Conservation (phyloP, 495 filamentous ascomycete genomes). For the Extremus antarcticus region DNA sequence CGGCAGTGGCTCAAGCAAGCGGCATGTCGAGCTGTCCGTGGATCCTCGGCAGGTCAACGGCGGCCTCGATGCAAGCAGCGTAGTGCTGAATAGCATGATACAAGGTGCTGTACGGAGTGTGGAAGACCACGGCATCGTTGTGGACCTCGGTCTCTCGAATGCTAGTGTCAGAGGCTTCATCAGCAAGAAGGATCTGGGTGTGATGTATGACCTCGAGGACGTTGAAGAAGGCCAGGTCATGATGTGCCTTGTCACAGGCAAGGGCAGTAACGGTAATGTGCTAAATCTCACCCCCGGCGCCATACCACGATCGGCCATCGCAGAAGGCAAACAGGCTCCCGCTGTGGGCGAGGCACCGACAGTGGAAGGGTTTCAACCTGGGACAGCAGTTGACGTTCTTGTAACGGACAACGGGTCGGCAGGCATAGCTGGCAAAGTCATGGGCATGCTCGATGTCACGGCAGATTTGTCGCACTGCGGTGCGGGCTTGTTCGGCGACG, state of each 20-base stretch:
- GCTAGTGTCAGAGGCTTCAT: conserved; percentile 68
- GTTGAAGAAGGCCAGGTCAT: conserved; percentile 73
- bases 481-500: conserved; percentile 36
- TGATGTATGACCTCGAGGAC: conserved; percentile 43
- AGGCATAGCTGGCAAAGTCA: conserved; percentile 72
- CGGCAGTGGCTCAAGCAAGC: conserved; percentile 50
- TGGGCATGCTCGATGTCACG: conserved; percentile 81
- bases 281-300: conserved; percentile 74
- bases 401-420: conserved; percentile 55
- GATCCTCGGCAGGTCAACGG: conserved; percentile 64
- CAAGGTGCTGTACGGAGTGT: conserved; percentile 84
- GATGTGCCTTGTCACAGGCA: conserved; percentile 68
- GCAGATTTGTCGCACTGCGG: conserved; percentile 85
- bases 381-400: conserved; percentile 76
- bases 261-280: conserved; percentile 65
- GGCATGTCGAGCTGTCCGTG: conserved; percentile 73
- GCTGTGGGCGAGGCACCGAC: conserved; percentile 67
- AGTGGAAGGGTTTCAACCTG: conserved; percentile 80
- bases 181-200: conserved; percentile 70
- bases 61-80: conserved; percentile 55
- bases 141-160: conserved; percentile 74
- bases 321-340: conserved; percentile 8
- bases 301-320: conserved; percentile 4
- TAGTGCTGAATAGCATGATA: conserved; percentile 60
- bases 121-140: conserved; percentile 89